Evolutionary conservation across 495 filamentous ascomycete genomes (phyloP).

Genomic region (Hyphodiscus hymeniophilus): DNA sequence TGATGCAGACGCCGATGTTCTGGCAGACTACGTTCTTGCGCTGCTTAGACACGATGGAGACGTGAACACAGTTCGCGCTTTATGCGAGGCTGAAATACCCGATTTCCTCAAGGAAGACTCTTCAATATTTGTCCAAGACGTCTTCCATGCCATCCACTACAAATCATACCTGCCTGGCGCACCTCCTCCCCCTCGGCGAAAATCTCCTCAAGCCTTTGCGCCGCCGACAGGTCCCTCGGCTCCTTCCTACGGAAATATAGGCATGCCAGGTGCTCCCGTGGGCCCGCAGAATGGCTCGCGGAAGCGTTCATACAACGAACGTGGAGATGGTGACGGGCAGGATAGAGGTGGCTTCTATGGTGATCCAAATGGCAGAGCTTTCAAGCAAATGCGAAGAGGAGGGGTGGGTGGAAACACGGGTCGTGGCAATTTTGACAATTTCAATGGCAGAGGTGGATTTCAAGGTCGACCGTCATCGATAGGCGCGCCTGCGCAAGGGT

Average conservation of each 20-base stretch:
- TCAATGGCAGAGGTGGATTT: constrained; percentile 19
- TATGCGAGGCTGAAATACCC: constrained; percentile 69
- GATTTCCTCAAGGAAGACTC: constrained; percentile 91
- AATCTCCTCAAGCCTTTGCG: constrained; percentile 18
- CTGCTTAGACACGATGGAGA: constrained; percentile 74
- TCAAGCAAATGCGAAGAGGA: constrained; percentile 70
- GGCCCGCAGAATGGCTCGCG: constrained; percentile 27
- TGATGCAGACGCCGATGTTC: constrained; percentile 89
- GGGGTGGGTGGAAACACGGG: constrained; percentile 30
- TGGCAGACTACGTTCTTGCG: constrained; percentile 94
- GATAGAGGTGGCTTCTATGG: constrained; percentile 25
- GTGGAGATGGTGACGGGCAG: constrained; percentile 41
- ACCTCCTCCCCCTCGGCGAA: constrained; percentile 30
- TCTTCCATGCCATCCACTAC: constrained; percentile 64
- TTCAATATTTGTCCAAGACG: constrained; percentile 69
- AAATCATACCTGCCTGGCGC: constrained; percentile 53
- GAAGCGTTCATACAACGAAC: constrained; percentile 55
- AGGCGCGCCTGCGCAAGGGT: constrained; percentile 4
- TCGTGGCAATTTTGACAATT: constrained; percentile 33
- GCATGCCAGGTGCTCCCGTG: constrained; percentile 19
- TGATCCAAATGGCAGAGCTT: constrained; percentile 36
- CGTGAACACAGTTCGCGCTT: constrained; percentile 60
- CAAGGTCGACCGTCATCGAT: constrained; percentile 8
- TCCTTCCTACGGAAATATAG: constrained; percentile 7
- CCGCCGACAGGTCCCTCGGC: constrained; percentile 19